These are phyloP conservation scores for Cladophialophora psammophila DNA, from an alignment of 2,329 filamentous ascomycete species.

Conservation along the genomic window DNA sequence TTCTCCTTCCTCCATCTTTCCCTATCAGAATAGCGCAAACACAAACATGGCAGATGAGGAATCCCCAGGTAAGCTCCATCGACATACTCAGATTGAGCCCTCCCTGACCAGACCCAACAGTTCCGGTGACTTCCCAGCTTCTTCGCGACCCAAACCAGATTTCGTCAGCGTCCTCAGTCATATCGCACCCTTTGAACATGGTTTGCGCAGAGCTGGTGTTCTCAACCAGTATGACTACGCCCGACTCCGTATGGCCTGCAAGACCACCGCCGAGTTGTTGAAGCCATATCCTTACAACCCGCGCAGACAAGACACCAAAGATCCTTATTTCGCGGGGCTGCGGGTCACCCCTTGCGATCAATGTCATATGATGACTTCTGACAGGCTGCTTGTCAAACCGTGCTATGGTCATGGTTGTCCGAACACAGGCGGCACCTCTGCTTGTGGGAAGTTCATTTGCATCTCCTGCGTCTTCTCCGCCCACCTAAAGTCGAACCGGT, in stretches of 20 bases:
- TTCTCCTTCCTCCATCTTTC: no score
- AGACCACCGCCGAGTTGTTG: conserved; percentile 20
- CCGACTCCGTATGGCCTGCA: conserved; percentile 25
- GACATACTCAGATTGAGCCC: background rate
- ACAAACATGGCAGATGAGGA: conserved; percentile 18
- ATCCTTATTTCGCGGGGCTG: conserved; percentile 26
- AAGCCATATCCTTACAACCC: conserved; percentile 22
- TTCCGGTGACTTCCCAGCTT: conserved; percentile 1
- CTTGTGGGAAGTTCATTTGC: conserved; percentile 26
- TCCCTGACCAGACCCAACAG: conserved; percentile 1
- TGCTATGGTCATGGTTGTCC: conserved; percentile 6
- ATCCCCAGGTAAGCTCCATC: conserved; percentile 20
- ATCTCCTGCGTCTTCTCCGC: conserved; percentile 18
- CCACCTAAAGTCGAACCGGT: background rate
- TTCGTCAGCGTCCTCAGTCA: conserved; percentile 20
- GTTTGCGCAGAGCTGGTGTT: conserved; percentile 16
- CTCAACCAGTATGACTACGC: conserved; percentile 19
- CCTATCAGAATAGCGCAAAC: no score
- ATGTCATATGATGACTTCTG: conserved; percentile 5
- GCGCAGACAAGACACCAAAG: conserved; percentile 10
- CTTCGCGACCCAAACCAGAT: conserved; percentile 5
- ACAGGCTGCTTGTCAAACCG: conserved; percentile 11
- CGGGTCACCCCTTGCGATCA: conserved; percentile 16
- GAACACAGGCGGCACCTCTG: conserved; percentile 18
- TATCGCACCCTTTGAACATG: conserved; percentile 18